Evolutionary conservation across 139 green algal genomes (phyloP).

Genomic region (Chlorella sp.): DNA sequence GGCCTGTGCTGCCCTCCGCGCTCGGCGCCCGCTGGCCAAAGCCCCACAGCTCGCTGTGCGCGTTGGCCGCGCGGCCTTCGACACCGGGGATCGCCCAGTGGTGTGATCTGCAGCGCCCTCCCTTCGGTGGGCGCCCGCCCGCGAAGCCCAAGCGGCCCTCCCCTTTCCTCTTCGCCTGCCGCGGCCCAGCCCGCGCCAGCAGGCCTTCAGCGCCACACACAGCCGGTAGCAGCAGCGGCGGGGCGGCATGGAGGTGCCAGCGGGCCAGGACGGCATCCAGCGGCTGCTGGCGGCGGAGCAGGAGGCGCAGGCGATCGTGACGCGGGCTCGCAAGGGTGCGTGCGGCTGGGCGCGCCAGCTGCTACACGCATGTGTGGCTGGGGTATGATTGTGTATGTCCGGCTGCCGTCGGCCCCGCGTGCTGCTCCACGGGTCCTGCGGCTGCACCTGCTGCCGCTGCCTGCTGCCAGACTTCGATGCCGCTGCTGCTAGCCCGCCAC

Average conservation of each 20-base stretch:
- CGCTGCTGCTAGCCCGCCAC: no score
- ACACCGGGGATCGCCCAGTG: no score
- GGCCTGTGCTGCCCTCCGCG: no score
- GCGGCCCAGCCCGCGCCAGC: neutral
- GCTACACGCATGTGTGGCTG: no score
- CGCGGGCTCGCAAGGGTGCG: slow-evolving; percentile 83
- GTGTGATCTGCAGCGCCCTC: no score
- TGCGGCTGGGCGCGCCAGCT: neutral
- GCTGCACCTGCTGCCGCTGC: neutral
- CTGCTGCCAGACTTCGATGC: neutral
- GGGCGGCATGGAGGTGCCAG: slow-evolving; percentile 69
- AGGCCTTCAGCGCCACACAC: neutral
- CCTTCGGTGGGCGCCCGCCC: no score
- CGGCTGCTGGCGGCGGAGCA: slow-evolving; percentile 90
- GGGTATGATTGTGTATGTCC: neutral
- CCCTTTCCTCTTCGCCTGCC: no score
- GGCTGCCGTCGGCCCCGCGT: no score
- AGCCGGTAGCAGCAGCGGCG: neutral
- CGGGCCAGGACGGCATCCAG: slow-evolving; percentile 89
- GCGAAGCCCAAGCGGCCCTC: no score
- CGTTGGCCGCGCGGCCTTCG: no score
- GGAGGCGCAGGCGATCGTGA: slow-evolving; percentile 90
- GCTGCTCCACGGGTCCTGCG: neutral
- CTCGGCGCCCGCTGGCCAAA: no score
- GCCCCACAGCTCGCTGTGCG: no score